Percentiles rank a stretch among this genome's conserved stretches.
Conservation (phyloP, 306 rosid species). For the Herpetospermum pedunculosum region DNA sequence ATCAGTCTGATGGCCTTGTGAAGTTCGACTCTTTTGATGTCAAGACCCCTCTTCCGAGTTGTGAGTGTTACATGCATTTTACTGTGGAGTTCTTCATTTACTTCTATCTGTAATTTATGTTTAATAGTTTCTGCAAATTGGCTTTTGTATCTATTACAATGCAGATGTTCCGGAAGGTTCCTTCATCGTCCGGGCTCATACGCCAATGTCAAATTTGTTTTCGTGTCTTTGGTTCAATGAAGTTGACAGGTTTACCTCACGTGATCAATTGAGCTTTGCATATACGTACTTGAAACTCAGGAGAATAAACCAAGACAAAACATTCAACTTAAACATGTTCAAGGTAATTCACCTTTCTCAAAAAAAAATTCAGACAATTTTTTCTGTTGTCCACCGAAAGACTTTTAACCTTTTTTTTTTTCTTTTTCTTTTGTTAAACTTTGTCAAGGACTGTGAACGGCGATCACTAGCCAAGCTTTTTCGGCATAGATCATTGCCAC, state of each 20-base stretch:
- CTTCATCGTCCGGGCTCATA: constrained; percentile 82
- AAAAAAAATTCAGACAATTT: no score
- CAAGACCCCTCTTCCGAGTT: constrained; percentile 61
- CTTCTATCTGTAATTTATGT: not conserved
- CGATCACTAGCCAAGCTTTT: constrained; percentile 76
- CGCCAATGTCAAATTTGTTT: constrained; percentile 85
- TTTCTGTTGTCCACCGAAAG: no score
- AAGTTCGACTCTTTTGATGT: constrained; percentile 54
- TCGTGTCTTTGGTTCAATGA: constrained; percentile 98
- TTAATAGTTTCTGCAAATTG: constrained; percentile 10
- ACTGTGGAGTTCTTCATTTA: constrained; percentile 14
- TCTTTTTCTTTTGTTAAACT: not conserved
- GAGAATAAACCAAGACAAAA: constrained; percentile 62
- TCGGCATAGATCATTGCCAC: constrained; percentile 46
- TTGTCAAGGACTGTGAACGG: constrained; percentile 83
- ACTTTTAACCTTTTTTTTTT: no score
- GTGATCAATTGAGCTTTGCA: constrained; percentile 94
- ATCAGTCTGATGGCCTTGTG: constrained; percentile 75
- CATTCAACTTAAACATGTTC: constrained; percentile 66
- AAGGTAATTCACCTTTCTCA: constrained; percentile 34
- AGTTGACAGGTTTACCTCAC: constrained; percentile 89
- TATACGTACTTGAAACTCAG: constrained; percentile 72
- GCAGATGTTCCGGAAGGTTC: constrained; percentile 99
- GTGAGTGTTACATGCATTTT: constrained; percentile 36
- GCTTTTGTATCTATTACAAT: constrained; percentile 3